phyloP scores from a whole-genome alignment of 2,329 filamentous ascomycete genomes.

The Colletotrichum gigasporum region DNA sequence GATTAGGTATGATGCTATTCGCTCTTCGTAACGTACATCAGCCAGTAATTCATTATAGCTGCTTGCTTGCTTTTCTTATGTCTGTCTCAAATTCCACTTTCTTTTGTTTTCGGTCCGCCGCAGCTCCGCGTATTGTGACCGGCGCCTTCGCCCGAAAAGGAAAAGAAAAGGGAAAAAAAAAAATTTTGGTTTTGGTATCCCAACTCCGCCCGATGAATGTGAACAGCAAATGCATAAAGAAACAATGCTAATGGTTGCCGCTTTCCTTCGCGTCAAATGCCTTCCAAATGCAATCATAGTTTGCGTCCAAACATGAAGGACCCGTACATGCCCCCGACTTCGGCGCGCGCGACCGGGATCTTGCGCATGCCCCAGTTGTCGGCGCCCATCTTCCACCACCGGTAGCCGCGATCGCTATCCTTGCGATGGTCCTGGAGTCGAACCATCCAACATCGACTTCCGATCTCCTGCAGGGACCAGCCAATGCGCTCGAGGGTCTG shows the following conservation, averaged over 20 bases:
- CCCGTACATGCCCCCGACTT: conserved; percentile 95
- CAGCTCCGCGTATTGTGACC: conserved; percentile 18
- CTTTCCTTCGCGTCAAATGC: conserved; percentile 14
- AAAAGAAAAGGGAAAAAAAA: conserved; percentile 6
- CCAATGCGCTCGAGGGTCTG: conserved; percentile 69
- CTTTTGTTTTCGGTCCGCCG: not conserved
- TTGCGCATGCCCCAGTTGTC: conserved; percentile 89
- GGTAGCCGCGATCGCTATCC: conserved; percentile 64
- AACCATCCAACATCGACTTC: conserved; percentile 74
- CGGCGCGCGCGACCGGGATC: conserved; percentile 88
- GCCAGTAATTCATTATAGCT: conserved; percentile 13
- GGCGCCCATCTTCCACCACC: conserved; percentile 86
- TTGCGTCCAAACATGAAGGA: conserved; percentile 71
- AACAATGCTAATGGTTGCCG: conserved; percentile 1
- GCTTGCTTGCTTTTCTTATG: conserved; percentile 1
- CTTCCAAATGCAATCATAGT: conserved; percentile 48
- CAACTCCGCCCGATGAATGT: conserved; percentile 21
- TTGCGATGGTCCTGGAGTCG: conserved; percentile 52
- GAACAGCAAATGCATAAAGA: not conserved
- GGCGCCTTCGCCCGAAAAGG: not conserved
- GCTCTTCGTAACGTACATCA: conserved; percentile 16
- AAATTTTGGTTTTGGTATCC: conserved; percentile 25
- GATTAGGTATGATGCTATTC: conserved; percentile 12
- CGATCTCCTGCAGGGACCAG: conserved; percentile 78
- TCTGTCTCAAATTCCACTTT: not conserved